A percentile compares a stretch with the other conserved stretches of the same genome.
Evolutionary conservation across 2,329 filamentous ascomycete genomes (phyloP).

Genomic region (Fusarium redolens): DNA sequence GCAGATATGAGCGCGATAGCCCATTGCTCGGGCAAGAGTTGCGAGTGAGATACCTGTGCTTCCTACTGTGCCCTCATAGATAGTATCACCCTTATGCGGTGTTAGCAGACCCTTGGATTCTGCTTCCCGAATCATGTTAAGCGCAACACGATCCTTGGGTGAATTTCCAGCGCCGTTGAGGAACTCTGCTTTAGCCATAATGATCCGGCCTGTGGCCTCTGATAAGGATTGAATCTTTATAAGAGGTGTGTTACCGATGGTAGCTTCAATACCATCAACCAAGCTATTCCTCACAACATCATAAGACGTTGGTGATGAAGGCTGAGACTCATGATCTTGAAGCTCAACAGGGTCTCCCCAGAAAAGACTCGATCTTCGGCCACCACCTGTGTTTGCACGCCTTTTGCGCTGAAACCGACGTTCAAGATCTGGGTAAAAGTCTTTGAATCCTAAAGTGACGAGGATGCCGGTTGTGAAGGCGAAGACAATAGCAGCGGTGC

Average conservation of each 20-base stretch:
- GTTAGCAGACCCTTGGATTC: slow-evolving; percentile 81
- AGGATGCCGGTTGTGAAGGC: slow-evolving; percentile 84
- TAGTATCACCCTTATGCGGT: slow-evolving; percentile 87
- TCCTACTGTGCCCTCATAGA: slow-evolving; percentile 97
- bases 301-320: slow-evolving; percentile 38
- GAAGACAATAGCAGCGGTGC: slow-evolving; percentile 72
- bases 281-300: slow-evolving; percentile 54
- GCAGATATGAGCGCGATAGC: slow-evolving; percentile 94
- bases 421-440: slow-evolving; percentile 81
- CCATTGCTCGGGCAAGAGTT: slow-evolving; percentile 85
- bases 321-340: slow-evolving; percentile 63
- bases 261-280: slow-evolving; percentile 85
- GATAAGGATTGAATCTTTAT: slow-evolving; percentile 88
- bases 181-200: slow-evolving; percentile 95
- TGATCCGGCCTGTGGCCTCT: slow-evolving; percentile 85
- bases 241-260: slow-evolving; percentile 93
- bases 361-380: slow-evolving; percentile 58
- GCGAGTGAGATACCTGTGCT: slow-evolving; percentile 96
- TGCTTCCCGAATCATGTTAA: slow-evolving; percentile 87
- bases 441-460: slow-evolving; percentile 81
- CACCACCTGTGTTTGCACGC: slow-evolving; percentile 33
- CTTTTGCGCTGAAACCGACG: slow-evolving; percentile 66
- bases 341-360: slow-evolving; percentile 63
- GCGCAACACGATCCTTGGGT: slow-evolving; percentile 93
- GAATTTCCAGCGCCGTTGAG: slow-evolving; percentile 94